Percentiles rank a stretch among this genome's conserved stretches.
Evolutionary conservation across 2,329 filamentous ascomycete genomes (phyloP).

Genomic region (Alternaria gaisen): DNA sequence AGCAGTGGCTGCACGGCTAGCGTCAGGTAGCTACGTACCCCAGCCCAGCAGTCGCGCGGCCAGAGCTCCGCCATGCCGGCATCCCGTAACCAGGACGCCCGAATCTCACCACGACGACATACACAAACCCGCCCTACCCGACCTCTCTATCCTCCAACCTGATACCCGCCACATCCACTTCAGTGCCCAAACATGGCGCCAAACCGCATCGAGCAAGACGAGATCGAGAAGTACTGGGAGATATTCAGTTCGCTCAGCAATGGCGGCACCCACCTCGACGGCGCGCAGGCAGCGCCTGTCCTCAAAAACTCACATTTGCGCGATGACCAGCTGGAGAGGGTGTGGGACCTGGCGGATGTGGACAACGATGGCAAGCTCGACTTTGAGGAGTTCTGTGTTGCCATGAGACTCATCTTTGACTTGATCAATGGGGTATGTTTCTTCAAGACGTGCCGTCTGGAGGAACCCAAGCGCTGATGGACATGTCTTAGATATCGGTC

Average conservation of each 20-base stretch:
- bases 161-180: neutral
- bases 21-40: constrained; percentile 12
- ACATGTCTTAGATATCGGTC: constrained; percentile 68
- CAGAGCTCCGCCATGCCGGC: constrained; percentile 29
- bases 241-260: constrained; percentile 75
- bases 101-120: constrained; percentile 2
- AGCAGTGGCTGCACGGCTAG: neutral
- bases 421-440: constrained; percentile 83
- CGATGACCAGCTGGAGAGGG: constrained; percentile 88
- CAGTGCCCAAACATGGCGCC: constrained; percentile 41
- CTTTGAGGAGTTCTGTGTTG: constrained; percentile 99
- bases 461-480: constrained; percentile 2
- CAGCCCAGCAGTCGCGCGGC: constrained; percentile 9
- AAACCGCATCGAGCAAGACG: constrained; percentile 74
- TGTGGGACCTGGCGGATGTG: constrained; percentile 97
- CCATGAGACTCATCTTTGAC: constrained; percentile 98
- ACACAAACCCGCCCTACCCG: constrained; percentile 8
- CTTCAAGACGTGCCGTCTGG: constrained; percentile 5
- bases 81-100: constrained; percentile 10
- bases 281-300: constrained; percentile 73
- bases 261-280: constrained; percentile 71
- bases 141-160: neutral
- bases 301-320: constrained; percentile 76
- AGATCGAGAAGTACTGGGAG: constrained; percentile 82
- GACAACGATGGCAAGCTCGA: constrained; percentile 97